Base-by-base conservation (phyloP, 2,329 filamentous ascomycete species). In the Penicillium sp. region DNA sequence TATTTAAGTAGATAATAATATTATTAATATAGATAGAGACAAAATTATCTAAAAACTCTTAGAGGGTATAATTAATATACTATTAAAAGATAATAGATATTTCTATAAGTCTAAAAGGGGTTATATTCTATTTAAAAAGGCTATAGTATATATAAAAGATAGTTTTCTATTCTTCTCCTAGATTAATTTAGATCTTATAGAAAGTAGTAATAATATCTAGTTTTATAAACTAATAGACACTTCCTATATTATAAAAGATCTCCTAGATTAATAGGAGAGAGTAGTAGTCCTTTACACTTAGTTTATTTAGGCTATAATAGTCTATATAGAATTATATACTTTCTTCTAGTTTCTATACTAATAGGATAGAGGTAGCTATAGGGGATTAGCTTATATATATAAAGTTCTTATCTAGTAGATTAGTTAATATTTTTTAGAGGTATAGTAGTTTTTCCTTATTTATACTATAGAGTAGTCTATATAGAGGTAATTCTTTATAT, bases 181-280 rank as follows among this genome's bases (percentile, higher is more conserved):
- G 4, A n/a, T 46, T 51, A 23, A 51, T 51, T 15, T 23, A 51
- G 7, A 2, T 17, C 12, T 51, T 39, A 42, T 46, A 51, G 10
- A 20, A 27, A 24, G 46, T 32, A 13, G 7, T 39, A 20, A 51
- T 51, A 36, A 46, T 29, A 20, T 46, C n/a, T n/a, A n/a, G 32
- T n/a, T n/a, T n/a, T n/a, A n/a, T n/a, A n/a, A n/a, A n/a, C n/a
- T n/a, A n/a, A n/a, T n/a, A n/a, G n/a, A n/a, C n/a, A n/a, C n/a
- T n/a, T n/a, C n/a, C n/a, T n/a, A n/a, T 40, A 5, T 26, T 12
- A 17, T 24, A 7, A 3, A 24, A 21, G 24, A 40, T 40, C 8
- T 40, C 7, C 9, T 40, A 17, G 15, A 40, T 40, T 10, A 24
- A 7, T 15, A n/a, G 13, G 29, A 50, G 18, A 15, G 36, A 12